These are phyloP conservation scores for Fennellomyces sp. DNA, from an alignment of 371 early-diverging fungal species.

Conservation along the genomic window DNA sequence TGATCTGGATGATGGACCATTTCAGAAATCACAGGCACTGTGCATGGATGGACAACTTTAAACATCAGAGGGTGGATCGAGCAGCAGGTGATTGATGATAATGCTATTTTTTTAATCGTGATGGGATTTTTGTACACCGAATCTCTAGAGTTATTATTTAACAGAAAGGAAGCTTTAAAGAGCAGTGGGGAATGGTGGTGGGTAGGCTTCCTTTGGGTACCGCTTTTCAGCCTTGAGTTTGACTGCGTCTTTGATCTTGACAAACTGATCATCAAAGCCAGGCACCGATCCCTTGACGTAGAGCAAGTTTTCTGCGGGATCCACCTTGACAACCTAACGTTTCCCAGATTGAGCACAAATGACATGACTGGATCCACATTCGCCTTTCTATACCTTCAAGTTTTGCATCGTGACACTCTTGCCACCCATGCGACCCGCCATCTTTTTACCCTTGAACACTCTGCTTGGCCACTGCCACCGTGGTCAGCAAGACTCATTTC, in stretches of 20 bases:
- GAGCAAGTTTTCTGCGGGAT: constrained; percentile 80
- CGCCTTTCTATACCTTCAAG: constrained; percentile 57
- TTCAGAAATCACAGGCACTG: too few species aligned
- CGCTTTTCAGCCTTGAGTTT: constrained; percentile 71
- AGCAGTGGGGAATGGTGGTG: constrained; percentile 79
- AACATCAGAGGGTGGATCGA: too few species aligned
- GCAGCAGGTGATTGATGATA: too few species aligned
- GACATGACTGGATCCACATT: neutral
- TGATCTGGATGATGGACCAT: too few species aligned
- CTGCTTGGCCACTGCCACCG: constrained; percentile 74
- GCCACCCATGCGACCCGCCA: constrained; percentile 97
- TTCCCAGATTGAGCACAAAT: neutral
- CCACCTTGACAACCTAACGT: constrained; percentile 81
- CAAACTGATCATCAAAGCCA: constrained; percentile 83
- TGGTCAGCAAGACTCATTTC: neutral
- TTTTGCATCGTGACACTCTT: constrained; percentile 81
- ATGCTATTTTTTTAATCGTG: too few species aligned
- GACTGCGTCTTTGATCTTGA: constrained; percentile 87
- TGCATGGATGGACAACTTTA: too few species aligned
- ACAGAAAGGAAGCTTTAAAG: constrained; percentile 29
- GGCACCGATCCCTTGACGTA: constrained; percentile 94
- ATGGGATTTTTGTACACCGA: too few species aligned
- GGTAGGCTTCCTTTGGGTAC: constrained; percentile 69
- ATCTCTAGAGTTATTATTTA: too few species aligned
- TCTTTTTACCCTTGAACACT: constrained; percentile 97